These are phyloP conservation scores for Rhynchospora breviuscula DNA, from an alignment of 176 grass and related monocot genomes.

Conservation along the genomic window DNA sequence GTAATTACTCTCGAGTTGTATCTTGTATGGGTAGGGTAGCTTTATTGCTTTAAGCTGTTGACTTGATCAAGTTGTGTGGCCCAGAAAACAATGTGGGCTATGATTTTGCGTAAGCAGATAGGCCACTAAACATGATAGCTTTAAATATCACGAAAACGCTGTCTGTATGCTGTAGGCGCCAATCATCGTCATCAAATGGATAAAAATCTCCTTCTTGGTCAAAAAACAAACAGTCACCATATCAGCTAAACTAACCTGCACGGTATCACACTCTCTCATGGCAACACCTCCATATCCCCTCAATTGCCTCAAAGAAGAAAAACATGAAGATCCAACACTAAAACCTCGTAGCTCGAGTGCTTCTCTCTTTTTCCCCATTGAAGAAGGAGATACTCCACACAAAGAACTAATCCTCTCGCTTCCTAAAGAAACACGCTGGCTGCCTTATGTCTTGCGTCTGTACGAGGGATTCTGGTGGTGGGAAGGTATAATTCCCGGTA, in stretches of 20 bases:
- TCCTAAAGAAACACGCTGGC: background rate
- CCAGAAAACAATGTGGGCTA: background rate
- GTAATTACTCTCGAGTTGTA: background rate
- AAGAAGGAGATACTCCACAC: background rate
- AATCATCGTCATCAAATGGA: too few relatives aligned
- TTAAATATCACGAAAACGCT: too few relatives aligned
- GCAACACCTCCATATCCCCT: background rate
- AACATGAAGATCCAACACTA: background rate
- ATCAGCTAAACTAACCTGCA: too few relatives aligned
- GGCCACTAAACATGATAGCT: background rate
- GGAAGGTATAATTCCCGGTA: background rate
- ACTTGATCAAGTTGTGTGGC: background rate
- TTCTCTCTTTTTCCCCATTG: too few relatives aligned
- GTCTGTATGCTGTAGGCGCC: too few relatives aligned
- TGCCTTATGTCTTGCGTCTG: background rate
- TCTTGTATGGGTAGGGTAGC: background rate
- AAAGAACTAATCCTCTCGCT: background rate
- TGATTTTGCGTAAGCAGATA: background rate
- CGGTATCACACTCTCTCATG: background rate
- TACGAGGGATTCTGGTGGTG: background rate
- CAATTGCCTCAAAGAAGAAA: background rate
- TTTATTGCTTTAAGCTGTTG: background rate
- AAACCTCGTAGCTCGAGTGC: background rate
- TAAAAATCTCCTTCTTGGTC: too few relatives aligned
- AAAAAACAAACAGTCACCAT: too few relatives aligned